Evolutionary conservation across 75 land plant species (phyloP).

Genomic region (Ceratopteris richardii): DNA sequence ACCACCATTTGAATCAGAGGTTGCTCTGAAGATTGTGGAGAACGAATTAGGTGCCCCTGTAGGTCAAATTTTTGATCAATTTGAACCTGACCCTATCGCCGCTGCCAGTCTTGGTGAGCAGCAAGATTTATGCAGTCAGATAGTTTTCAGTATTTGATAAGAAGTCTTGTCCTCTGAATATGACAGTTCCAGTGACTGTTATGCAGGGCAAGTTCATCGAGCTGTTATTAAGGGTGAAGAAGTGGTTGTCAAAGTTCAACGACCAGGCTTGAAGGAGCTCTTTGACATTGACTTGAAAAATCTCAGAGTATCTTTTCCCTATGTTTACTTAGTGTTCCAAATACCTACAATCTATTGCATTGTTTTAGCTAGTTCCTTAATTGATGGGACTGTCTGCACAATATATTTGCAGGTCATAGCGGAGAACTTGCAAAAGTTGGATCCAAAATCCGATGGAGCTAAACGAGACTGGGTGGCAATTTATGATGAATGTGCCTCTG

Average conservation of each 20-base stretch:
- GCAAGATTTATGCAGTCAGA: background rate
- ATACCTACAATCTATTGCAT: too few relatives aligned
- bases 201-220: conserved; percentile 95
- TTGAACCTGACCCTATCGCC: conserved; percentile 97
- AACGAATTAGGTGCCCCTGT: conserved; percentile 82
- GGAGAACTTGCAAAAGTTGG: conserved; percentile 91
- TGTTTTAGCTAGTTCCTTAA: too few relatives aligned
- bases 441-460: conserved; percentile 99
- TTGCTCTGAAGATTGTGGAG: conserved; percentile 71
- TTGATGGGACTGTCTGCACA: too few relatives aligned
- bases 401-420: conserved; percentile 93
- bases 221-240: conserved; percentile 84
- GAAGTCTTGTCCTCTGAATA: background rate
- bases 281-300: conserved; percentile 99
- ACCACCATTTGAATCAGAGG: conserved; percentile 95
- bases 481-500: conserved; percentile 95
- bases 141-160: background rate
- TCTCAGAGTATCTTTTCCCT: conserved; percentile 56
- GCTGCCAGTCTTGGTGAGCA: conserved; percentile 97
- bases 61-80: conserved; percentile 61
- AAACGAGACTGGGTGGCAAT: conserved; percentile 99
- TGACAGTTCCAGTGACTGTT: background rate
- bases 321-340: too few relatives aligned
- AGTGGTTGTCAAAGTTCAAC: conserved; percentile 95
- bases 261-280: conserved; percentile 91